These are phyloP conservation scores for Amorphotheca resinae DNA, from an alignment of 495 filamentous ascomycete species.

Conservation along the genomic window DNA sequence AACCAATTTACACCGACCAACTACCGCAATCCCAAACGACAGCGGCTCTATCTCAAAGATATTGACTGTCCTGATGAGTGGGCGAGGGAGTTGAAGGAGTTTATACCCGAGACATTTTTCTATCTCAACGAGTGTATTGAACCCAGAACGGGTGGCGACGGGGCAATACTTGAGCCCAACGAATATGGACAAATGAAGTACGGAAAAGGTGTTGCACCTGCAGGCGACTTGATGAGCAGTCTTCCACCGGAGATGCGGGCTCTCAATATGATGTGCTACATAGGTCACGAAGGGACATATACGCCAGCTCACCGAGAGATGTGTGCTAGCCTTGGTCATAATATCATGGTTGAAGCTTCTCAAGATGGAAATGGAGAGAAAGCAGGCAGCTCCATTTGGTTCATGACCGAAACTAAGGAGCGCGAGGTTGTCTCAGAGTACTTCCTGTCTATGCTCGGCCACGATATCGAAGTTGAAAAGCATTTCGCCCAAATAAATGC, in stretches of 20 bases:
- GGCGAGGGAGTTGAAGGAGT: constrained; percentile 60
- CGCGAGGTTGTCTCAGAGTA: constrained; percentile 80
- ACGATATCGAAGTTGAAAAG: constrained; percentile 91
- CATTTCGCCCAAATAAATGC: constrained; percentile 91
- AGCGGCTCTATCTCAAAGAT: constrained; percentile 88
- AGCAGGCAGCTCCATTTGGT: constrained; percentile 87
- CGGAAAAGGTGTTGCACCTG: constrained; percentile 37
- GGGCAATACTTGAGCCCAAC: constrained; percentile 30
- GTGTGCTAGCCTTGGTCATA: constrained; percentile 92
- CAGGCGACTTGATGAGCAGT: constrained; percentile 89
- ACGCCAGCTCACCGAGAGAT: constrained; percentile 95
- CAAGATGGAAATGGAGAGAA: constrained; percentile 56
- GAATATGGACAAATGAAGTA: constrained; percentile 27
- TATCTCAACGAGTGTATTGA: constrained; percentile 75
- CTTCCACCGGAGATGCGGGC: constrained; percentile 77
- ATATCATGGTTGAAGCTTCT: constrained; percentile 93
- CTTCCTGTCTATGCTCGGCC: constrained; percentile 79
- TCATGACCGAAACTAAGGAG: constrained; percentile 92
- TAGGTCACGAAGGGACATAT: constrained; percentile 95
- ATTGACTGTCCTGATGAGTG: constrained; percentile 84
- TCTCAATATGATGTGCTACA: constrained; percentile 95
- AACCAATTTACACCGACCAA: constrained; percentile 57
- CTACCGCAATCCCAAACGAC: constrained; percentile 55
- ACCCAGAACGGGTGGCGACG: constrained; percentile 33
- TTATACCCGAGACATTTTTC: constrained; percentile 67